Base-by-base conservation (phyloP, 148 eudicot species). In the Rhododendron mucronatum region DNA sequence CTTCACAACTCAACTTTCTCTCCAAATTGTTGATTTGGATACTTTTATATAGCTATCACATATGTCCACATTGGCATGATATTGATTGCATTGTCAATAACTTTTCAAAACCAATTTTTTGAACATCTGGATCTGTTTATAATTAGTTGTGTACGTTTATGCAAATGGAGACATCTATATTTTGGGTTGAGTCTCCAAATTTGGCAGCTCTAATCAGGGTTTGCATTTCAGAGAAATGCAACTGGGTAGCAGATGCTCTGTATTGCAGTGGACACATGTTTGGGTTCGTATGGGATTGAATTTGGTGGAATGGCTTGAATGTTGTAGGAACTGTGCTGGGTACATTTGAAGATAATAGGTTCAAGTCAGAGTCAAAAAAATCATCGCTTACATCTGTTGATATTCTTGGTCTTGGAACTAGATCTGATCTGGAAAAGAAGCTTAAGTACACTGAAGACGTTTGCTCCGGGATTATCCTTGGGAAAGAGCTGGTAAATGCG, bases 401-500 rank as follows among this genome's bases (percentile, higher is more conserved):
- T 86, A 93, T 97, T 89, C 86, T 97, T 91, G 99, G 99, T 81
- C 92, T 97, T 89, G 99, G 98, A 86, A 88, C 89, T 89, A 96
- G 95, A 73, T 91, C 95, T 74, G 95, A 94, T 87, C 87, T 97
- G 55, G 95, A 95, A 71, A 97, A 93, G 88, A 93, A 92, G 89
- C 95, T 97, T 51, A 95, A 97, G 90, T 88, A 87, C 50, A 92
- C 91, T 26, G 91, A 91, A 86, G 87, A 92, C 65, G 88, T 94
- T 82, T 95, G 93, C 87, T 88, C 96, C 53, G 99, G 98, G 45
- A 89, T 97, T 51, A 94, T 97, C 74, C 88, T 97, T 61, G 99
- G 98, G 20, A 95, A 88, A 90, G 95, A 97, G 91, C 94, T 97
- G 83, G 99, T 94, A 53, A 97, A 97, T 89, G 93, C 98, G 37